Evolutionary conservation across 768 basidiomycete genomes (phyloP), one percentile per base, ranked within the genome.

Genomic region (Boletus eberwhitei): DNA sequence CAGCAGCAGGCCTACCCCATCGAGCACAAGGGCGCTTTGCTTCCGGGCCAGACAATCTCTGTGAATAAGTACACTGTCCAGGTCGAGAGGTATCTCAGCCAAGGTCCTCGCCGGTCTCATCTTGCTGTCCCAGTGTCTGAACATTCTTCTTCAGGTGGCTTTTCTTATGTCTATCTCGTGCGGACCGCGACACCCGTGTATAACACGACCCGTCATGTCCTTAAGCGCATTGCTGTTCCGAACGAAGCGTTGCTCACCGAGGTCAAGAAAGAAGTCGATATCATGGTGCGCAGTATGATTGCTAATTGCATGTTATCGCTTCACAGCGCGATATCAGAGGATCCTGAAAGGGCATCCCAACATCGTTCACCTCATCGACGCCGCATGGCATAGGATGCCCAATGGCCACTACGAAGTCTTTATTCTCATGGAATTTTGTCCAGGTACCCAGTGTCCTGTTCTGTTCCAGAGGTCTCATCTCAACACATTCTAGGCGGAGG

Each of bases 361-460:
- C 69, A 91, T 99, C 59, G 93, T 97, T 52, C 86, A 97, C 69
- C 86, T 98, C 70, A 91, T 98, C 67, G 96, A 96, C 73, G 94
- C 96, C 31, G 87, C 93, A 50, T 95, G 92, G 83, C 85, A 91
- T 57, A 83, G 85, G 61, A 80, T 91, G 70, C 77, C 91, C 6
- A 88, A 86, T 63, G 92, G 91, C 31, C 80, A 84, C 44, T 93
- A 88, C 65, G 97, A 98, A 72, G 95, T 98, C 17, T 97, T 97
- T 69, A 98, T 99, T 69, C 80, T 99, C 57, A 99, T 99, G 97
- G 97, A 99, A 69, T 97, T 87, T 71, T 96, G 93, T 70, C 80
- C 92, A 58, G 95, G 94, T 87, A 66, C 59, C 80, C 24, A 52
- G 48, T 38, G 6, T 47, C 19, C 22, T 21, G 14, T 44, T 52